Conservation (phyloP, 345 rosid species). For the Ceriops decandra region DNA sequence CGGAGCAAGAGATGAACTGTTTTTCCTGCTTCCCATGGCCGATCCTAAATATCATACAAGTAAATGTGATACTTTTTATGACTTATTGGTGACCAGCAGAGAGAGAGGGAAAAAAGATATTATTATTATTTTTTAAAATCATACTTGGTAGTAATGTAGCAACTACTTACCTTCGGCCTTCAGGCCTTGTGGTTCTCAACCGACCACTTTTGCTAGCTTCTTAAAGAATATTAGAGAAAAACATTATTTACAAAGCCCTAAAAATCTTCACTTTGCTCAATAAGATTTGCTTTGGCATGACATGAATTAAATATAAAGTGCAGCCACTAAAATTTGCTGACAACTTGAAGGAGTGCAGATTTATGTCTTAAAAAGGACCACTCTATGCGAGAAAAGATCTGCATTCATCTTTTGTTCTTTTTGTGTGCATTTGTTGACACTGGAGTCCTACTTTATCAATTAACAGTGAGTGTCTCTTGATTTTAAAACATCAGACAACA, state of each 20-base stretch:
- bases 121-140: neutral
- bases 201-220: constrained; percentile 9
- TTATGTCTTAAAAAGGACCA: neutral
- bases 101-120: neutral
- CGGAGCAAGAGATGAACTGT: no score
- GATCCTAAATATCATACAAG: constrained; percentile 8
- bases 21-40: neutral
- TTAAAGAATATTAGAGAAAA: constrained; percentile 14
- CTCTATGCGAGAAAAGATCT: neutral
- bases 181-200: constrained; percentile 28
- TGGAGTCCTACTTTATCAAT: neutral
- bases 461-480: neutral
- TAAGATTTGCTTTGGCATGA: constrained; percentile 37
- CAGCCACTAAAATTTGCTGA: neutral
- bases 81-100: constrained; percentile 4
- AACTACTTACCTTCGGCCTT: neutral
- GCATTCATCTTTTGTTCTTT: neutral
- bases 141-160: constrained; percentile 4
- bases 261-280: constrained; percentile 67
- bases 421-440: neutral
- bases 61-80: constrained; percentile 14
- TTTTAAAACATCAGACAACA: neutral
- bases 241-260: constrained; percentile 47
- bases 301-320: constrained; percentile 15
- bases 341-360: neutral